These are phyloP conservation scores for Calycina herbarum DNA, from an alignment of 2,329 filamentous ascomycete species.

Conservation along the genomic window DNA sequence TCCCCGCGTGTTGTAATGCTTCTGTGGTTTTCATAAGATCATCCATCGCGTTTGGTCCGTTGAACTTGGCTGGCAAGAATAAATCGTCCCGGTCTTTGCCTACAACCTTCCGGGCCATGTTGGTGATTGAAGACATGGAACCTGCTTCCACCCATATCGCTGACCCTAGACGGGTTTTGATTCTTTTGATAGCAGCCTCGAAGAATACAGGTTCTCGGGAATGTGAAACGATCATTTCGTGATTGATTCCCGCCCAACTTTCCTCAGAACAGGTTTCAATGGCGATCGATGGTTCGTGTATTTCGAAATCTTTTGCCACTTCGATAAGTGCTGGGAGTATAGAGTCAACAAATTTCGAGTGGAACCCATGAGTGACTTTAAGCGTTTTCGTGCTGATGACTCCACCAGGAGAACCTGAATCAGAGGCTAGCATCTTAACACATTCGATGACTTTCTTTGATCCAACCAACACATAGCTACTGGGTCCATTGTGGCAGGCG, in stretches of 20 bases:
- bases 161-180: conserved; percentile 8
- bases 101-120: background rate
- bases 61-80: background rate
- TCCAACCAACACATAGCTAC: conserved; percentile 37
- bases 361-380: conserved; percentile 27
- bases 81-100: background rate
- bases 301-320: conserved; percentile 1
- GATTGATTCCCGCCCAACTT: too few species aligned
- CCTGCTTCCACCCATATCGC: conserved; percentile 36
- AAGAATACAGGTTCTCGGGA: conserved; percentile 34
- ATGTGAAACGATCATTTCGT: conserved; percentile 23
- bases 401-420: background rate
- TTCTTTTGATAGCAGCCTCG: conserved; percentile 29
- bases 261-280: conserved; percentile 11
- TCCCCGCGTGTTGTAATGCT: conserved; percentile 35
- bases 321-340: conserved; percentile 7
- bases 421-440: conserved; percentile 14
- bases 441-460: conserved; percentile 29
- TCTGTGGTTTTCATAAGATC: conserved; percentile 29
- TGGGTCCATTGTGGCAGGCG: conserved; percentile 38
- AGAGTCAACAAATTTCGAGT: conserved; percentile 22
- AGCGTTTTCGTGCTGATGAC: background rate
- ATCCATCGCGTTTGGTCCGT: background rate
- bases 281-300: conserved; percentile 10
- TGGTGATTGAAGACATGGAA: conserved; percentile 25